Conservation (phyloP, 2,329 filamentous ascomycete genomes). For the Trichoderma sp. region DNA sequence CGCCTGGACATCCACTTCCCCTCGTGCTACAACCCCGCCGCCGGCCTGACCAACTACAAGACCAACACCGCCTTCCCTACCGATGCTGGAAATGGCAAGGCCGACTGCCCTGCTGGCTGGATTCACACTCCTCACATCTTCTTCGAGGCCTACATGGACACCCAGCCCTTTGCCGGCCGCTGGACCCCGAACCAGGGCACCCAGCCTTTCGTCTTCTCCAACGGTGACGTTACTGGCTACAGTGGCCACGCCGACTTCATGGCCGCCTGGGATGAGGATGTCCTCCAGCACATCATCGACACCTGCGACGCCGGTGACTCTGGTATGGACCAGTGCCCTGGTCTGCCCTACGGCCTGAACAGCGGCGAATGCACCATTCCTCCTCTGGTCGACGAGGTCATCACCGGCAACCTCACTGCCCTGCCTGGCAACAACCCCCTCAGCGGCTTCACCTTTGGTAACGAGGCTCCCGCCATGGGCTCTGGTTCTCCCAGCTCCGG, state of each 20-base stretch:
- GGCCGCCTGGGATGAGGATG: conserved; percentile 68
- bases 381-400: conserved; percentile 49
- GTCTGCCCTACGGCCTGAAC: conserved; percentile 57
- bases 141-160: conserved; percentile 63
- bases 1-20: conserved; percentile 72
- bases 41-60: conserved; percentile 60
- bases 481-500: background rate
- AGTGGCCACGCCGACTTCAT: conserved; percentile 72
- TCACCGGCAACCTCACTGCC: conserved; percentile 46
- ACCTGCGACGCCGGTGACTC: conserved; percentile 61
- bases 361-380: conserved; percentile 53
- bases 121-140: conserved; percentile 60
- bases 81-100: conserved; percentile 46
- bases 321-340: conserved; percentile 65
- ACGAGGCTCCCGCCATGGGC: background rate
- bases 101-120: conserved; percentile 57
- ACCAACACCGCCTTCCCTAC: conserved; percentile 68
- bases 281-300: conserved; percentile 67
- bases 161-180: conserved; percentile 51
- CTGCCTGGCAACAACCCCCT: conserved; percentile 60
- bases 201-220: conserved; percentile 68
- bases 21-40: conserved; percentile 69
- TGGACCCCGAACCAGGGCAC: conserved; percentile 57
- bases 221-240: conserved; percentile 70
- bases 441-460: conserved; percentile 53